Evolutionary conservation across 164 flowering plant genomes (phyloP).

Genomic region (Warburgia ugandensis): DNA sequence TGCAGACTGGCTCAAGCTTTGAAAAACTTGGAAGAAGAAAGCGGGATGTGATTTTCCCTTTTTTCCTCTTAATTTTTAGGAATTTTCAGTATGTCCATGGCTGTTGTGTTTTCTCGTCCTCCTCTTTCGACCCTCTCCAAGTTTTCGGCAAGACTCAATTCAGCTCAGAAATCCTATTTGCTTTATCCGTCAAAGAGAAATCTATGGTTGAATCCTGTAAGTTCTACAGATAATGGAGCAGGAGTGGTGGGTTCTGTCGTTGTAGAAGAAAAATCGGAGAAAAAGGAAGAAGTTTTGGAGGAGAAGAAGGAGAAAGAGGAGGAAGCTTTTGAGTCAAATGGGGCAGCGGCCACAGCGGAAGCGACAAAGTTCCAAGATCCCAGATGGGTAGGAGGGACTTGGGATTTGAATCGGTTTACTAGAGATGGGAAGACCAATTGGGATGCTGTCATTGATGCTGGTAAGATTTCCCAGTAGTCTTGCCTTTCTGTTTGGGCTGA

Average conservation of each 20-base stretch:
- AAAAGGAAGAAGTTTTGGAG: constrained; percentile 19
- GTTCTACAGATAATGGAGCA: constrained; percentile 48
- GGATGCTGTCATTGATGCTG: constrained; percentile 97
- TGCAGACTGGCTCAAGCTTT: too few species aligned
- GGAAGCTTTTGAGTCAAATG: constrained; percentile 19
- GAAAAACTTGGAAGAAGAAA: too few species aligned
- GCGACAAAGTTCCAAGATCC: constrained; percentile 46
- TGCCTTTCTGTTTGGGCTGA: too few species aligned
- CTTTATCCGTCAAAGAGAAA: constrained; percentile 14
- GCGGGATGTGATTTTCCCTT: too few species aligned
- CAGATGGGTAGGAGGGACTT: constrained; percentile 82
- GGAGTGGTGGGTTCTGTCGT: constrained; percentile 33
- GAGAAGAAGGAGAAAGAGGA: constrained; percentile 10
- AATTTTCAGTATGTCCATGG: too few species aligned
- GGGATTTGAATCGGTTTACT: constrained; percentile 84
- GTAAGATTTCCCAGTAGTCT: constrained; percentile 25
- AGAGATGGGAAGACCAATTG: constrained; percentile 72
- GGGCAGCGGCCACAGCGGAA: constrained; percentile 16
- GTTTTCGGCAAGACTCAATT: too few species aligned
- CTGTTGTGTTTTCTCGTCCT: too few species aligned
- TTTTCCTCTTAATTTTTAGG: too few species aligned
- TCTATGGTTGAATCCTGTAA: constrained; percentile 10
- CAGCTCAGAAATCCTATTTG: constrained; percentile 27
- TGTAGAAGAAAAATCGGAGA: constrained; percentile 23
- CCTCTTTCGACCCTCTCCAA: too few species aligned